phyloP scores from a whole-genome alignment of 2,329 filamentous ascomycete species.

The Apiospora kogelbergensis region DNA sequence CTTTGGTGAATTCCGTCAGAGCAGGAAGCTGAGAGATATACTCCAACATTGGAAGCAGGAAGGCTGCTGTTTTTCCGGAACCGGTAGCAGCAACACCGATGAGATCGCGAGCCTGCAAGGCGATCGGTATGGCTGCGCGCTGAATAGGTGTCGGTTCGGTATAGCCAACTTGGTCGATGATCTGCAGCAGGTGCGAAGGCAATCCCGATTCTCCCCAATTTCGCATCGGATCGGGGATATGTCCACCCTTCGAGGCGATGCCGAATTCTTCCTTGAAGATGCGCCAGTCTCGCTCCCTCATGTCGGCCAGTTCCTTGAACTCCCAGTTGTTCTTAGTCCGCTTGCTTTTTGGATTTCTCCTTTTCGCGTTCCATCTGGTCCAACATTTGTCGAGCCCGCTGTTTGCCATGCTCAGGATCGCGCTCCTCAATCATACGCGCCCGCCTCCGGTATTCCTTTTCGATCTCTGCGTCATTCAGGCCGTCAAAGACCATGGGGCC shows the following conservation, averaged over 20 bases:
- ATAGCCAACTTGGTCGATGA: conserved; percentile 85
- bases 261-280: conserved; percentile 99
- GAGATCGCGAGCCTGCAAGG: conserved; percentile 87
- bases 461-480: conserved; percentile 53
- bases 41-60: conserved; percentile 85
- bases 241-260: conserved; percentile 89
- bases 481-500: conserved; percentile 45
- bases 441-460: conserved; percentile 55
- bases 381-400: conserved; percentile 76
- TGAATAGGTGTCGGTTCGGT: conserved; percentile 90
- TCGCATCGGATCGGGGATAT: conserved; percentile 94
- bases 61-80: conserved; percentile 96
- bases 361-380: conserved; percentile 80
- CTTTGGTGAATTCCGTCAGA: conserved; percentile 81
- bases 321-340: conserved; percentile 93
- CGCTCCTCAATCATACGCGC: conserved; percentile 71
- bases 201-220: conserved; percentile 85
- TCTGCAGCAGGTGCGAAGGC: conserved; percentile 73
- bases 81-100: conserved; percentile 97
- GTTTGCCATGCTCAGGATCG: conserved; percentile 73
- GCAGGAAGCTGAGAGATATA: conserved; percentile 92
- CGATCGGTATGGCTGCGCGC: conserved; percentile 92
- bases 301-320: conserved; percentile 86
- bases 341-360: conserved; percentile 68
- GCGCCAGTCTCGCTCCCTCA: conserved; percentile 97